Evolutionary conservation across 2,329 filamentous ascomycete genomes (phyloP), one percentile per base, ranked within the genome.

Genomic region (Penicillium sp.): DNA sequence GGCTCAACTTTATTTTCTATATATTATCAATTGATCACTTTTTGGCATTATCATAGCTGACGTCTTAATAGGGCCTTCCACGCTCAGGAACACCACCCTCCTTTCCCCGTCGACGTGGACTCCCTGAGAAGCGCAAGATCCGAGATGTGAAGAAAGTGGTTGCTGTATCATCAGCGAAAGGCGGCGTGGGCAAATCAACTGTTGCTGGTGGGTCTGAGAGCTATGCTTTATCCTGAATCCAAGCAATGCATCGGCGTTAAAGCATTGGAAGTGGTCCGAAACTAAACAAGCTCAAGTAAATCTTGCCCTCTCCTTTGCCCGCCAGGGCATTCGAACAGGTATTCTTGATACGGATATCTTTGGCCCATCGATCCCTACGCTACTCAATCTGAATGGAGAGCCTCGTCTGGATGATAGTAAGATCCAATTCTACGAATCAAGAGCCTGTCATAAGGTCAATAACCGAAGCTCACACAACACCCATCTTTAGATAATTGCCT

Each of bases 341-440:
- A 89, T 98, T 43, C 73, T 98, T 12, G 92, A 98, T 60, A 88
- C 89, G 0, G 92, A 98, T 61, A 93, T 98, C 57, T 98, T 96
- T 61, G 92, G 92, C 0, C 92, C 92, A 0, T 95, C 87, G 0
- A 85, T 98, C 44, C 92, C 92, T 0, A 95, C 88, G 0, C 72
- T 98, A 0, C 78, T 98, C 40, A 81, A 90, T 50, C 74, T 96
- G 3, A 79, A 79, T 3, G 84, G 82, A 10, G 84, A 92, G 59
- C 88, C 88, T 2, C 73, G 83, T 40, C 67, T 94, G 42, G 86
- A 85, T 20, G 63, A 73, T 36, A 81, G 85, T 88, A 64, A 59
- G 76, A 70, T 38, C 27, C 30, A 12, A 13, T 18, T 16, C 16
- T n/a, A 10, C 13, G 27, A 16, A 32, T 12, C 35, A 35, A 16